These are phyloP conservation scores for Linum lewisii DNA, from an alignment of 345 rosid genomes.

Conservation along the genomic window DNA sequence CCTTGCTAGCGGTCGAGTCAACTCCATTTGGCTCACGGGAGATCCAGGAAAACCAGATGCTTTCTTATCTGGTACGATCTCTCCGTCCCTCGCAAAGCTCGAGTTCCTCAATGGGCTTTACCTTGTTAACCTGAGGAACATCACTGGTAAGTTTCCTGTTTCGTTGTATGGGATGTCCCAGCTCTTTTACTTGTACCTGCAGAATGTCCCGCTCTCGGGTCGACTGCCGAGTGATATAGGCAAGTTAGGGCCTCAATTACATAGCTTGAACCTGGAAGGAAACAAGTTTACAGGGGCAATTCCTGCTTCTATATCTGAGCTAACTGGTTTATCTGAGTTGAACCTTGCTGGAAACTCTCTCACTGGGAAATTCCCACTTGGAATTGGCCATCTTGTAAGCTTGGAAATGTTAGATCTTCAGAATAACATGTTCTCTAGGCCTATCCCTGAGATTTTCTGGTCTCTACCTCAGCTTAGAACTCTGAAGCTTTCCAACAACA, in stretches of 20 bases:
- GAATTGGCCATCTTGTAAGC: slow-evolving; percentile 32
- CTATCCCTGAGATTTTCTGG: slow-evolving; percentile 46
- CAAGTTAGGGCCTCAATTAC: slow-evolving; percentile 23
- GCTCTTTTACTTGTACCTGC: slow-evolving; percentile 43
- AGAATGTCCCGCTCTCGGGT: slow-evolving; percentile 60
- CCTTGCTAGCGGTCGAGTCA: slow-evolving; percentile 33
- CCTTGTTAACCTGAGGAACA: slow-evolving; percentile 32
- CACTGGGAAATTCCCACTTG: slow-evolving; percentile 43
- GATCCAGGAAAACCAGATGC: slow-evolving; percentile 26
- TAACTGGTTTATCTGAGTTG: slow-evolving; percentile 41
- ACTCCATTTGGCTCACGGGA: slow-evolving; percentile 23
- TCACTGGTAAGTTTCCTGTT: slow-evolving; percentile 61
- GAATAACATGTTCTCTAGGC: slow-evolving; percentile 44
- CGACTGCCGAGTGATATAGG: slow-evolving; percentile 39
- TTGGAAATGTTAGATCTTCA: slow-evolving; percentile 22
- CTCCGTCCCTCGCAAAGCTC: slow-evolving; percentile 42
- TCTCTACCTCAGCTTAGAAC: slow-evolving; percentile 32
- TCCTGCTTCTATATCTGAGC: slow-evolving; percentile 42
- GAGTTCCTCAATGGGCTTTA: slow-evolving; percentile 40
- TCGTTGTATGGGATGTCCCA: slow-evolving; percentile 39
- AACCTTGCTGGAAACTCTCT: slow-evolving; percentile 40
- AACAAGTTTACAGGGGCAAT: slow-evolving; percentile 54
- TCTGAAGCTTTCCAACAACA: slow-evolving; percentile 38
- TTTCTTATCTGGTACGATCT: slow-evolving; percentile 53
- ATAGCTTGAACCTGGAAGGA: slow-evolving; percentile 35